phyloP scores from a whole-genome alignment of 352 stramenopile genomes.

The Pythium rishiriense region DNA sequence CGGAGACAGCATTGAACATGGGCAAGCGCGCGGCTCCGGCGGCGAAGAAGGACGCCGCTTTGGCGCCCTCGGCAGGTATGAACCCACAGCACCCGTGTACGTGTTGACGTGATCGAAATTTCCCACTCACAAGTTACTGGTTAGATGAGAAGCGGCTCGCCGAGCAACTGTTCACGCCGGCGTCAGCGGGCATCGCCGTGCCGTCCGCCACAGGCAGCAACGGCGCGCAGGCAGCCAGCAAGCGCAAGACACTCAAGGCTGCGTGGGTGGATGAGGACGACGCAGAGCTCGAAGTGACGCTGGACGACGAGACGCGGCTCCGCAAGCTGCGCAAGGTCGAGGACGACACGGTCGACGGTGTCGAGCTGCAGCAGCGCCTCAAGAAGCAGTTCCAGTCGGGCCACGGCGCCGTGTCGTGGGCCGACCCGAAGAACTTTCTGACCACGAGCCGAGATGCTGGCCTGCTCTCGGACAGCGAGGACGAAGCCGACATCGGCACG shows the following conservation, averaged over 20 bases:
- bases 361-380: conserved; percentile 76
- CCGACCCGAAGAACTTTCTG: conserved; percentile 72
- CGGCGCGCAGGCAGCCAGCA: conserved; percentile 15
- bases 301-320: conserved; percentile 67
- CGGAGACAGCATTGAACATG: conserved; percentile 32
- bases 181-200: conserved; percentile 11
- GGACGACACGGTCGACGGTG: conserved; percentile 59
- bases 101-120: not conserved
- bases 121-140: not conserved
- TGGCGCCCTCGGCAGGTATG: conserved; percentile 24
- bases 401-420: conserved; percentile 63
- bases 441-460: conserved; percentile 27
- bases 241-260: conserved; percentile 47
- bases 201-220: not conserved
- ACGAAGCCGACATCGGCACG: conserved; percentile 56
- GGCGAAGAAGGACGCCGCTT: conserved; percentile 15
- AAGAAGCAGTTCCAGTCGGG: conserved; percentile 81
- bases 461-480: conserved; percentile 52
- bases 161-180: conserved; percentile 47
- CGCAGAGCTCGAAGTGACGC: conserved; percentile 62
- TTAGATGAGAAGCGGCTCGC: conserved; percentile 58
- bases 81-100: no score
- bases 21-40: conserved; percentile 42
- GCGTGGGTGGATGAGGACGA: conserved; percentile 91
- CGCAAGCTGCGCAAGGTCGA: conserved; percentile 85